Percentiles rank a stretch among this genome's conserved stretches.
Evolutionary conservation across 345 rosid species (phyloP).

Genomic region (Aethionema arabicum): DNA sequence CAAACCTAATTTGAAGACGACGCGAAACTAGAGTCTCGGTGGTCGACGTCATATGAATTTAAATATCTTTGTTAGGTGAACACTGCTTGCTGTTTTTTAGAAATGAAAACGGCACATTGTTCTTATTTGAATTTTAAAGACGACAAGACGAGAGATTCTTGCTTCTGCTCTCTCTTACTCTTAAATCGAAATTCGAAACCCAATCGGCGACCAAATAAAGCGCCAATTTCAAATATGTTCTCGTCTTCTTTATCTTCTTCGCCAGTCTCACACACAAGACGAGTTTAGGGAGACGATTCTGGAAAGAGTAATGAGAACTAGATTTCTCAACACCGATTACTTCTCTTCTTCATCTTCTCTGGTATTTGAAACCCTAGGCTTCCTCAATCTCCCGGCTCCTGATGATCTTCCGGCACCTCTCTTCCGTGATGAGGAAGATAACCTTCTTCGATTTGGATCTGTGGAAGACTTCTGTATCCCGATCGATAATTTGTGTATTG

Average conservation of each 20-base stretch:
- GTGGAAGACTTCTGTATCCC: conserved; percentile 33
- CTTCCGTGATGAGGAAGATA: conserved; percentile 30
- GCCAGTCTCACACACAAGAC: conserved; percentile 6
- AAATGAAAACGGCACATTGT: neutral
- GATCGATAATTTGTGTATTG: conserved; percentile 46
- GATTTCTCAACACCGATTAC: conserved; percentile 62
- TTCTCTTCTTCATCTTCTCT: conserved; percentile 43
- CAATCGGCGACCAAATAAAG: no score
- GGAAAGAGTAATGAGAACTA: conserved; percentile 56
- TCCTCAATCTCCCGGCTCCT: conserved; percentile 65
- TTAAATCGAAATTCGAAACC: conserved; percentile 10
- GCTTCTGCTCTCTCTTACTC: conserved; percentile 4
- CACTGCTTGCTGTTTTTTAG: neutral
- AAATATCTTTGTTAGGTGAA: neutral
- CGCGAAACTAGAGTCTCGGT: neutral
- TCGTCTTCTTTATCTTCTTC: conserved; percentile 17
- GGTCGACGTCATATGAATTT: neutral
- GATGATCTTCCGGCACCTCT: conserved; percentile 34
- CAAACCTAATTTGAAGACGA: neutral
- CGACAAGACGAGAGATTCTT: conserved; percentile 11
- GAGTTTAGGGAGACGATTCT: conserved; percentile 6
- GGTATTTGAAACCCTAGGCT: conserved; percentile 46
- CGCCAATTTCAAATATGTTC: neutral
- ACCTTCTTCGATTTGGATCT: conserved; percentile 38
- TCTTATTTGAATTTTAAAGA: neutral